Percentiles rank a stretch among this genome's conserved stretches.
Conservation (phyloP, 257 asterid species). For the Handroanthus guayacan region DNA sequence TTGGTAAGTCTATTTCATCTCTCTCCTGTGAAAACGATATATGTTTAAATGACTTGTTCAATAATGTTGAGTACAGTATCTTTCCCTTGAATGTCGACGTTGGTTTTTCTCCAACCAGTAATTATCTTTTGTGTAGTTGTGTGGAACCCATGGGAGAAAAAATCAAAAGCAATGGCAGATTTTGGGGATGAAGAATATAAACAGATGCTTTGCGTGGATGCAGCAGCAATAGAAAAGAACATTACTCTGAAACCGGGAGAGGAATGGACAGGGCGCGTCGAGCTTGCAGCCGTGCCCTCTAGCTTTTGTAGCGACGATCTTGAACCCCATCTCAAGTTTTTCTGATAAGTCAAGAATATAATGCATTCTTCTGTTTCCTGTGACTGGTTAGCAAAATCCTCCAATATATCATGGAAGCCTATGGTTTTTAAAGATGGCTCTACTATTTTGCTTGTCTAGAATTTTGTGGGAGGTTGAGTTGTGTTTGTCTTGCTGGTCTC, state of each 20-base stretch:
- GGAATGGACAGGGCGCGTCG: conserved; percentile 84
- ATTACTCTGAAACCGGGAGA: conserved; percentile 82
- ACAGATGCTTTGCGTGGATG: conserved; percentile 84
- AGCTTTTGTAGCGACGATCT: conserved; percentile 78
- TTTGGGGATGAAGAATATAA: conserved; percentile 90
- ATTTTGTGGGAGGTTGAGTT: conserved; percentile 25
- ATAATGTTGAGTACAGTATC: too few relatives aligned
- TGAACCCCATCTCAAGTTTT: conserved; percentile 48
- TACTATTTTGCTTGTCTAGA: conserved; percentile 26
- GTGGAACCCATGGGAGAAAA: conserved; percentile 99
- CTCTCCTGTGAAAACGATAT: background rate
- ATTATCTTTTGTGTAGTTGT: conserved; percentile 52
- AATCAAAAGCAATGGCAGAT: conserved; percentile 81
- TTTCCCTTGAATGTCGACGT: too few relatives aligned
- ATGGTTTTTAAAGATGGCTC: conserved; percentile 46
- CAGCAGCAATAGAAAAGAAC: conserved; percentile 79
- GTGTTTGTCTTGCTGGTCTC: conserved; percentile 29
- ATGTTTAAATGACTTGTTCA: too few relatives aligned
- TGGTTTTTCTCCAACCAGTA: background rate
- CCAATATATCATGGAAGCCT: conserved; percentile 40
- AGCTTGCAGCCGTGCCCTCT: conserved; percentile 77
- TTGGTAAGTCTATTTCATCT: conserved; percentile 53
- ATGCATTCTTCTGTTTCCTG: background rate
- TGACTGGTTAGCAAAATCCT: conserved; percentile 9
- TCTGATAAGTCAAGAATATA: conserved; percentile 37